Evolutionary conservation across 306 rosid genomes (phyloP), one percentile per base, ranked within the genome.

Genomic region (Betula pendula): DNA sequence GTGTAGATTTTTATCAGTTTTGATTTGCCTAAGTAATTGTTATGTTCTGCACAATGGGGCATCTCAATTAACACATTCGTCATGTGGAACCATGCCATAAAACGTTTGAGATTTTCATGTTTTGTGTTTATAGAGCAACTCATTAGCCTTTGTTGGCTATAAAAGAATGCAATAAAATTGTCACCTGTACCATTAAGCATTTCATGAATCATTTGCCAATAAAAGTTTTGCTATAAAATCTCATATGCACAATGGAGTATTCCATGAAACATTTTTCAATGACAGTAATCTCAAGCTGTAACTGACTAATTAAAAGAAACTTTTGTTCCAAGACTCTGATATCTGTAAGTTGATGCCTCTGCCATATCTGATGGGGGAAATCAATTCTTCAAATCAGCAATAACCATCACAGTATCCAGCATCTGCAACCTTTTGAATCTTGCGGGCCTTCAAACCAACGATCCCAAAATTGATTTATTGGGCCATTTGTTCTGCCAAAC

Each of bases 361-460:
- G 53, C 70, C 63, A 76, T 60, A 74, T 51, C 59, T 52, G 67
- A 14, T 8, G 53, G 38, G 17, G 40, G 35, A 73, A 58, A 77
- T 45, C 4, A 24, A 47, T 52, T 68, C 60, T 53, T 45, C 71
- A 42, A 67, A 70, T 38, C 31, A 33, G 78, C 83, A 68, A 74
- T 44, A 35, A 59, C 52, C 71, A 58, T 92, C 92, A 96, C 80
- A 92, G 85, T 73, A 96, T 83, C 98, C 90, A 91, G 89, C 99
- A 96, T 85, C 88, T 87, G 90, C 97, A 96, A 73, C 90, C 89
- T 80, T 86, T 89, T 7, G 96, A 85, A 44, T 96, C 99, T 87
- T 87, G 91, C 2, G 90, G 93, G 2, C 96, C 97, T 84, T 96
- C 99, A 69, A 96, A 96, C 99, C 99, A 96, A 78, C 94, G 83